A percentile compares a stretch with the other conserved stretches of the same genome.
Conservation (phyloP, 1,139 yeast species). For the Geotrichum histeridarum region DNA sequence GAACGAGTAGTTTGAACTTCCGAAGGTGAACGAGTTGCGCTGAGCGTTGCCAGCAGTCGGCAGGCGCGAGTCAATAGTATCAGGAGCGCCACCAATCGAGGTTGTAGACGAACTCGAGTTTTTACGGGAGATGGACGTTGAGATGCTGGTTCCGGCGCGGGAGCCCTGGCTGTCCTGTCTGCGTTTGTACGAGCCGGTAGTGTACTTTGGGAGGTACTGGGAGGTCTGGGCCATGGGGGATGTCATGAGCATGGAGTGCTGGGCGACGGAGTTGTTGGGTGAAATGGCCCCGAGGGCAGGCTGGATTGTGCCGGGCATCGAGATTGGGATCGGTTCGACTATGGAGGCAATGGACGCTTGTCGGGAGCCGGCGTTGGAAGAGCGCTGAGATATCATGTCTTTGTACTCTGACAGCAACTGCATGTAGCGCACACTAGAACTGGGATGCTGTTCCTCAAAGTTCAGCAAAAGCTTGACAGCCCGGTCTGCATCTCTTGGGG, state of each 20-base stretch:
- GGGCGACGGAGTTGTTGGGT: not conserved
- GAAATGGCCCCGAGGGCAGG: not conserved
- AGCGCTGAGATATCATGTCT: not conserved
- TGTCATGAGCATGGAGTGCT: not conserved
- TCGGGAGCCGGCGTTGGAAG: not conserved
- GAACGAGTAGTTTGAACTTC: not conserved
- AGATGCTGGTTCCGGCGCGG: not conserved
- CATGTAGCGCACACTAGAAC: not conserved
- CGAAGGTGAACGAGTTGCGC: conserved; percentile 2
- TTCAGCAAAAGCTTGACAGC: conserved; percentile 10
- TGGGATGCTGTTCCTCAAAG: conserved; percentile 14
- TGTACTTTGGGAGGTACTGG: not conserved
- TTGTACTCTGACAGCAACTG: conserved; percentile 3
- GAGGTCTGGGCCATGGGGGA: conserved; percentile 7
- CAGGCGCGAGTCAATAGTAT: not conserved
- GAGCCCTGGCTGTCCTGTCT: not conserved
- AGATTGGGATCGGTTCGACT: not conserved
- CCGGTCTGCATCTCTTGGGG: conserved; percentile 4
- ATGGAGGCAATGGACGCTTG: conserved; percentile 1
- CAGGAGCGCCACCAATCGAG: not conserved
- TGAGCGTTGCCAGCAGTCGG: not conserved
- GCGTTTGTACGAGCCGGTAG: not conserved
- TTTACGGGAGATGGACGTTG: not conserved
- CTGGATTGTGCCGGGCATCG: not conserved
- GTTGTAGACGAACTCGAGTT: not conserved